Percentiles rank a stretch among this genome's conserved stretches.
Evolutionary conservation across 2,329 filamentous ascomycete genomes (phyloP).

Genomic region (Endothia cerciana): DNA sequence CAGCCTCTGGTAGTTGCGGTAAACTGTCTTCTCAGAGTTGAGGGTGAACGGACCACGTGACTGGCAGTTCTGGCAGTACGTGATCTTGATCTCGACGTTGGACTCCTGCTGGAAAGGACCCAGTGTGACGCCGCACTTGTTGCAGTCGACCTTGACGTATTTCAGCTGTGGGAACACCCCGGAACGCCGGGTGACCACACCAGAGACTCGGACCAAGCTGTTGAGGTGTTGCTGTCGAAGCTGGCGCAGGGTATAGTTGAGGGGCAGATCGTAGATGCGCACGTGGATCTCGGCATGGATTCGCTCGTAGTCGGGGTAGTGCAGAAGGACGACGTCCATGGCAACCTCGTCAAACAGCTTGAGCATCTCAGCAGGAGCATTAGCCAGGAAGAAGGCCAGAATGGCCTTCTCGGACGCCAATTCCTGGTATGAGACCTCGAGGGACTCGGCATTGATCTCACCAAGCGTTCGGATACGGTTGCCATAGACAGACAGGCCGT

Average conservation of each 20-base stretch:
- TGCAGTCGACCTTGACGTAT: conserved; percentile 97
- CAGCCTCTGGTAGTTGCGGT: conserved; percentile 97
- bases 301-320: conserved; percentile 96
- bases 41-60: conserved; percentile 92
- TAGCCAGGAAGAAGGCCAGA: conserved; percentile 92
- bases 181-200: conserved; percentile 90
- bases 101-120: conserved; percentile 98
- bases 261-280: conserved; percentile 90
- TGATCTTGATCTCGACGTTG: conserved; percentile 93
- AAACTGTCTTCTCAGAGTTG: conserved; percentile 97
- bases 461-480: conserved; percentile 93
- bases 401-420: conserved; percentile 89
- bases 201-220: conserved; percentile 90
- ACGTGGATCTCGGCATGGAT: conserved; percentile 99
- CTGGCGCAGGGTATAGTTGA: conserved; percentile 93
- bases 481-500: conserved; percentile 90
- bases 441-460: conserved; percentile 92
- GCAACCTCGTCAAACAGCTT: conserved; percentile 96
- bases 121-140: conserved; percentile 87
- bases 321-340: conserved; percentile 92
- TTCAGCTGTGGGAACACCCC: conserved; percentile 98
- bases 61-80: conserved; percentile 95
- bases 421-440: conserved; percentile 96
- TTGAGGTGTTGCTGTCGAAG: conserved; percentile 95
- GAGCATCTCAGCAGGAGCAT: conserved; percentile 91